Percentiles rank a stretch among this genome's conserved stretches.
phyloP scores from a whole-genome alignment of 1,284 basidiomycete species.

The Nidula niveotomentosa region DNA sequence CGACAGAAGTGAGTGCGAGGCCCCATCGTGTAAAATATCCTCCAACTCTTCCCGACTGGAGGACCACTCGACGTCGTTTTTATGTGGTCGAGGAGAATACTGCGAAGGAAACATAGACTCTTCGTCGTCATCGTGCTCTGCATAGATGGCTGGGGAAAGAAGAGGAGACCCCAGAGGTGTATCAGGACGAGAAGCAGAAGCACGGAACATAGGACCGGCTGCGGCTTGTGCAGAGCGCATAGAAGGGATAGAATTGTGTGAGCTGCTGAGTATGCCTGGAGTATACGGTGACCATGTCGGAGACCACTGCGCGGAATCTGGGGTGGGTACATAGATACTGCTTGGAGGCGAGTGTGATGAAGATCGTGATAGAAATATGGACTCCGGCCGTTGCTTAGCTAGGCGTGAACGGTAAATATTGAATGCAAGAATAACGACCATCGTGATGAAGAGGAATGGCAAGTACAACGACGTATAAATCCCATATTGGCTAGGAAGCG shows the following conservation, averaged over 20 bases:
- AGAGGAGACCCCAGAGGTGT: constrained; percentile 32
- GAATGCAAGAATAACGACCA: constrained; percentile 30
- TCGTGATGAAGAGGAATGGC: constrained; percentile 43
- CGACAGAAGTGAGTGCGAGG: too few relatives aligned
- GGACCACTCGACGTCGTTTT: too few relatives aligned
- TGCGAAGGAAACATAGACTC: constrained; percentile 34
- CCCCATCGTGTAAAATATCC: too few relatives aligned
- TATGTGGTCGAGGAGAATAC: too few relatives aligned
- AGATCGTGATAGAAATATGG: constrained; percentile 5
- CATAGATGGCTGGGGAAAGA: constrained; percentile 19
- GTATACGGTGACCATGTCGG: constrained; percentile 6
- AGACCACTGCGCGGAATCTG: background rate
- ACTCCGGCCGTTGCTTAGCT: constrained; percentile 6
- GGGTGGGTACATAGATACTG: background rate
- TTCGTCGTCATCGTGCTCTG: constrained; percentile 32
- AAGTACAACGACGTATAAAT: constrained; percentile 63
- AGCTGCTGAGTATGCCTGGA: constrained; percentile 5
- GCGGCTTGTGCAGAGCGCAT: background rate
- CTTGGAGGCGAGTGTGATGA: background rate
- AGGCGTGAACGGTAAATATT: constrained; percentile 22
- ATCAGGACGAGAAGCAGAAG: constrained; percentile 1
- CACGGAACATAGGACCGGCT: background rate
- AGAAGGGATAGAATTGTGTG: background rate
- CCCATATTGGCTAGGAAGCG: constrained; percentile 66
- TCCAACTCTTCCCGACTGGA: background rate